Evolutionary conservation across 1,284 basidiomycete species (phyloP), one percentile per base, ranked within the genome.

Genomic region (Lignosus rhinocerotis): DNA sequence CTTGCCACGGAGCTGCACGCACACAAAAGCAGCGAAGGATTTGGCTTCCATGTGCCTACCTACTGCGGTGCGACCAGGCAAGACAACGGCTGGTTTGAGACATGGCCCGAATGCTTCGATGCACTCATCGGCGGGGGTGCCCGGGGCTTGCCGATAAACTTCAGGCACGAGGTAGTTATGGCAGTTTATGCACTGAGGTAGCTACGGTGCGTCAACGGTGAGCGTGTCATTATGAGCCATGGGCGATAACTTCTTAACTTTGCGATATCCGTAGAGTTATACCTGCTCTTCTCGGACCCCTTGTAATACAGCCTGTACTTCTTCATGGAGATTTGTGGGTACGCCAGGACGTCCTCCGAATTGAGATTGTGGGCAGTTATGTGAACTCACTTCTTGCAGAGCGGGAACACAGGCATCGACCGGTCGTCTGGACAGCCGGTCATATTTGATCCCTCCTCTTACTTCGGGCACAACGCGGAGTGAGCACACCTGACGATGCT

Each of bases 241-340:
- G 14, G 30, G 17, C 9, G 16, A 31, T 42, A 11, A 14, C 12
- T 34, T 31, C 33, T 9, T 9, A 25, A 17, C 11, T 19, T 12
- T 21, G 12, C 10, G 7, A 16, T 36, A 0, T 51, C 47, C 41
- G 5, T 69, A 94, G 93, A 56, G 88, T 90, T 6, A 86, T 94
- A 62, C 91, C 93, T 0, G 81, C 85, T 58, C 76, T 95, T 7
- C 80, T 96, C 41, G 78, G 81, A 9, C 72, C 82, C 0, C 71
- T 89, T 38, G 76, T 78, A 1, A 80, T 93, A 9, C 72, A 85
- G 51, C 92, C 93, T 2, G 91, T 90, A 1, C 80, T 94, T 19
- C 74, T 93, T 5, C 93, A 96, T 66, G 93, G 93, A 2, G 93
- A 95, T 72, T 79, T 95, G 45, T 96, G 93, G 93, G 88, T 88